Evolutionary conservation across 2,329 filamentous ascomycete genomes (phyloP).

Genomic region (Tolypocladium cylindrosporum): DNA sequence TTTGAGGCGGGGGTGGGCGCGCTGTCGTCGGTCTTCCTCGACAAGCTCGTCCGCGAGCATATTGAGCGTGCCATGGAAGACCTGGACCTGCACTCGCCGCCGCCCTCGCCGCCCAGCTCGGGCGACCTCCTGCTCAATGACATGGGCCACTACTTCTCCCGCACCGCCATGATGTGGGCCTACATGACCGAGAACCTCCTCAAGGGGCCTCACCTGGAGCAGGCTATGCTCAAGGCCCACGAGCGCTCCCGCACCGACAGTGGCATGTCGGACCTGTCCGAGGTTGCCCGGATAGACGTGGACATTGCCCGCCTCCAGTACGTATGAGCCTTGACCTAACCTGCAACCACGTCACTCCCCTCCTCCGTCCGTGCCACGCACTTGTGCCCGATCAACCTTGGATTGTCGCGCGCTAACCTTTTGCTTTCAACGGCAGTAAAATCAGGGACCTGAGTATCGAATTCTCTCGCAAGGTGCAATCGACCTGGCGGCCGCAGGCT

Average conservation of each 20-base stretch:
- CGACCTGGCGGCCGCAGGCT: slow-evolving; percentile 16
- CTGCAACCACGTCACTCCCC: not conserved
- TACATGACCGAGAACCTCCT: slow-evolving; percentile 22
- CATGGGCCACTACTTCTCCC: slow-evolving; percentile 24
- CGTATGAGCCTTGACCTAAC: slow-evolving; percentile 4
- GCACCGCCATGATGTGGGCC: slow-evolving; percentile 22
- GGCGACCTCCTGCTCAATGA: slow-evolving; percentile 21
- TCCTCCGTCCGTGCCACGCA: not conserved
- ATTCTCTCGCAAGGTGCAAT: slow-evolving; percentile 23
- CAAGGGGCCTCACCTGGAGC: slow-evolving; percentile 20
- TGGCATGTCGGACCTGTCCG: slow-evolving; percentile 16
- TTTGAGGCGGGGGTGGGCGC: slow-evolving; percentile 17
- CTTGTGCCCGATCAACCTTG: not conserved
- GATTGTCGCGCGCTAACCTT: not conserved
- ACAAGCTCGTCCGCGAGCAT: slow-evolving; percentile 17
- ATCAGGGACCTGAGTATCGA: slow-evolving; percentile 22
- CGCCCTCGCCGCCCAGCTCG: slow-evolving; percentile 7
- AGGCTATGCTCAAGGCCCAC: slow-evolving; percentile 16
- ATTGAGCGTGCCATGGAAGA: slow-evolving; percentile 15
- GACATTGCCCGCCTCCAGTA: slow-evolving; percentile 23
- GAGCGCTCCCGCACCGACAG: slow-evolving; percentile 13
- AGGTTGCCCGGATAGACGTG: slow-evolving; percentile 20
- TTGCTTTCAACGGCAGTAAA: slow-evolving; percentile 14
- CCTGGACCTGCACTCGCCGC: slow-evolving; percentile 10
- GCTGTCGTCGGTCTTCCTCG: slow-evolving; percentile 8